Base-by-base conservation (phyloP, 208 protist genomes). In the Leptomonas pyrrhocoris region DNA sequence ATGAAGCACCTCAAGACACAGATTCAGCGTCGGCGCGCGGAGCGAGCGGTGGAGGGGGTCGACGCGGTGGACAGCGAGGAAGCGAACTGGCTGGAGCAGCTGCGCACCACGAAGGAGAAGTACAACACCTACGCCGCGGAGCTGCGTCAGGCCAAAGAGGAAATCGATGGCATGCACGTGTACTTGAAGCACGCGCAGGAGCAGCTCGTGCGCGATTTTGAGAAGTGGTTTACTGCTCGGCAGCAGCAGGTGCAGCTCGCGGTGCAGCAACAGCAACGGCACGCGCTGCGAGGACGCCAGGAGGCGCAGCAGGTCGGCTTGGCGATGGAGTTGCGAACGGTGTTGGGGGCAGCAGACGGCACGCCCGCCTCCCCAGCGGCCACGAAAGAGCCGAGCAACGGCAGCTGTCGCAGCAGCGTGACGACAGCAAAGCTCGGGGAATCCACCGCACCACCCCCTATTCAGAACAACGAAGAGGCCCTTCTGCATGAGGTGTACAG, bases 171-270 rank as follows among this genome's bases (percentile, higher is more conserved):
- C 49, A 94, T 97, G 84, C 88, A 97, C 51, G 61, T 83, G 5
- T 95, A 93, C 61, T 81, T 97, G 79, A 93, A 93, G 73, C 88
- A 84, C 30, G 71, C 90, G 23, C 86, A 93, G 73, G 93, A 94
- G 43, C 81, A 94, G 66, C 70, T 97, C 11, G 86, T 85, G 40
- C 69, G 78, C 36, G 90, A 95, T 72, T 97, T 95, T 76, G 90
- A 97, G 66, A 79, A 85, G 42, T 97, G 93, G 93, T 83, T 96
- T 45, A 67, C 67, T 30, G 76, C 86, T 27, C 78, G 91, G 28
- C 80, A 93, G 74, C 73, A 88, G 30, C 90, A 96, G 59, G 77
- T 96, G 13, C 50, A 54, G 23, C 64, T 86, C 42, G 88, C 79
- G 4, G 68, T 77, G 48, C 63, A 69, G 72, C 71, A 72, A 51